phyloP scores from a whole-genome alignment of 1,284 basidiomycete genomes.

The Rhodotorula sp. region DNA sequence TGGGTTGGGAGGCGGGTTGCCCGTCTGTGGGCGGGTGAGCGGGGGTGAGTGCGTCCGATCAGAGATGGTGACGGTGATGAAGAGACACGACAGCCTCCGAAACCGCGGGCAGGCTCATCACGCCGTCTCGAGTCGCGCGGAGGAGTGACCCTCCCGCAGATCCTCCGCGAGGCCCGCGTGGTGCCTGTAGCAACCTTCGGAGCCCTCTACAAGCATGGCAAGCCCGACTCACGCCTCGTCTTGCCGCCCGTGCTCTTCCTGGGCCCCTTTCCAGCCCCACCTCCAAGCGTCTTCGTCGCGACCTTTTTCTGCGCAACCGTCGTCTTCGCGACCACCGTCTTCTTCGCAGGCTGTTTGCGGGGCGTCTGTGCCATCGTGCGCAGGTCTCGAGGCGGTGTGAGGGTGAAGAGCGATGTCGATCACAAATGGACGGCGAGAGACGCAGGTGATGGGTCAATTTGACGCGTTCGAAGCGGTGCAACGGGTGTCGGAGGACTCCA shows the following conservation, averaged over 20 bases:
- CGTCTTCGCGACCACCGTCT: constrained; percentile 1
- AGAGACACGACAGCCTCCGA: not conserved
- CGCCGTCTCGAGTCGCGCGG: no score
- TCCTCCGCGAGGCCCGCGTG: no score
- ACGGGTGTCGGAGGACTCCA: not conserved
- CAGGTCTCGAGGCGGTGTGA: not conserved
- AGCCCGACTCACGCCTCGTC: not conserved
- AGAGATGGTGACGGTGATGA: no score
- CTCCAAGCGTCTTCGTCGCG: not conserved
- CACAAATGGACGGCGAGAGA: constrained; percentile 2
- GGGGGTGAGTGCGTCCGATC: not conserved
- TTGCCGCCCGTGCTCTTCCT: constrained; percentile 6
- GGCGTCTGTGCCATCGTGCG: constrained; percentile 10
- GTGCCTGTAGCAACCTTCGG: not conserved
- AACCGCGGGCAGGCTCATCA: no score
- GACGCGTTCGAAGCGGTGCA: not conserved
- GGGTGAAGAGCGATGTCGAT: not conserved
- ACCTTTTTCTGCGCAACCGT: not conserved
- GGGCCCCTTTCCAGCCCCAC: not conserved
- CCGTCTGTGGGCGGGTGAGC: not conserved
- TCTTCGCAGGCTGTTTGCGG: not conserved
- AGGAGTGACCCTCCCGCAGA: no score
- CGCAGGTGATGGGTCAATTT: not conserved
- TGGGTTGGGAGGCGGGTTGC: not conserved
- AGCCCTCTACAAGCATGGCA: no score